Percentiles rank a stretch among this genome's conserved stretches.
phyloP scores from a whole-genome alignment of 345 rosid genomes.

The Eucalyptus virginea region DNA sequence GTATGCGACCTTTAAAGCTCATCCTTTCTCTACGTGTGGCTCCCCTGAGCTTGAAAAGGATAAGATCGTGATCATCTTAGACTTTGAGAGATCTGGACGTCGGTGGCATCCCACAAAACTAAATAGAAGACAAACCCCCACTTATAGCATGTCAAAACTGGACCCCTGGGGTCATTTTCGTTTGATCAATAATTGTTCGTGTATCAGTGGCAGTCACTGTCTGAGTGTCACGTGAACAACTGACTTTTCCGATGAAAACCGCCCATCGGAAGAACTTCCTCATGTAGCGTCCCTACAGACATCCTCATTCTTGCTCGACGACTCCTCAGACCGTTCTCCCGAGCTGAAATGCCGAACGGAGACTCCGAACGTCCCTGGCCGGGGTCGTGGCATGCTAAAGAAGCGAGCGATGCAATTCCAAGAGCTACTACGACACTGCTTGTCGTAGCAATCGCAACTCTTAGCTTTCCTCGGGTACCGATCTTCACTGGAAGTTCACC shows the following conservation, averaged over 20 bases:
- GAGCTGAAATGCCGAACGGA: not conserved
- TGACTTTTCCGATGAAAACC: not conserved
- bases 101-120: not conserved
- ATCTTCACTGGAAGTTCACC: constrained; percentile 14
- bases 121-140: no score
- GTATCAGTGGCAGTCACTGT: not conserved
- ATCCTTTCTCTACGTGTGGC: not conserved
- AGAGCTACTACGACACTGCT: not conserved
- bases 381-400: not conserved
- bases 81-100: not conserved
- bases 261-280: not conserved
- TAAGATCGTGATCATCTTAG: not conserved
- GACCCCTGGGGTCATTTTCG: not conserved
- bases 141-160: not conserved
- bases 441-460: not conserved
- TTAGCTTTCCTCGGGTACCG: constrained; percentile 9
- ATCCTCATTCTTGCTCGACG: not conserved
- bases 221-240: not conserved
- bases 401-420: not conserved
- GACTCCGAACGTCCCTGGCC: not conserved
- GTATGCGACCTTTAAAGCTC: no score
- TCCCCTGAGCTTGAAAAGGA: not conserved
- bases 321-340: not conserved
- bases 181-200: not conserved
- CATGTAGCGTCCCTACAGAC: not conserved